Conservation (phyloP, 164 flowering plant genomes). For the Pachysandra terminalis region DNA sequence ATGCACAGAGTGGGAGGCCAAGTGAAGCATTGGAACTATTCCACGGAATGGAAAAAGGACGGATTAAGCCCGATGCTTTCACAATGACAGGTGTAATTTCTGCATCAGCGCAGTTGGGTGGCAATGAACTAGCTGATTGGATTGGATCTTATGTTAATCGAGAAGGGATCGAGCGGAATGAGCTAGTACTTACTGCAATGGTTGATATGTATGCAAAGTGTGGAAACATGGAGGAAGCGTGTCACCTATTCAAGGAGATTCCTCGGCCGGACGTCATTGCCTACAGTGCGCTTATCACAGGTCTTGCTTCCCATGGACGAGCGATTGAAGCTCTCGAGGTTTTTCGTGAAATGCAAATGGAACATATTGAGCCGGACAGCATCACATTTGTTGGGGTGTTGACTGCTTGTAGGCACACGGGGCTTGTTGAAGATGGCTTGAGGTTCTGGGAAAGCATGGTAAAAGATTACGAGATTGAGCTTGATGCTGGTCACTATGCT, state of each 20-base stretch:
- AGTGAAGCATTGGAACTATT: slow-evolving; percentile 10
- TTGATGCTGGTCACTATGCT: slow-evolving; percentile 18
- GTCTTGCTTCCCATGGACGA: slow-evolving; percentile 18
- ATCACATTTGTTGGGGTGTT: slow-evolving; percentile 17
- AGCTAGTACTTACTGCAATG: slow-evolving; percentile 10
- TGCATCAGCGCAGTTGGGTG: slow-evolving; percentile 12
- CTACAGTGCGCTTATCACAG: slow-evolving; percentile 17
- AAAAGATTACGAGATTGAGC: slow-evolving; percentile 10
- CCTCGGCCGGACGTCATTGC: slow-evolving; percentile 7
- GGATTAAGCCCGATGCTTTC: slow-evolving; percentile 12
- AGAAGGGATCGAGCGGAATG: slow-evolving; percentile 14
- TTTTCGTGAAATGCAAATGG: slow-evolving; percentile 8
- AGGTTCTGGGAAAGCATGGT: slow-evolving; percentile 16
- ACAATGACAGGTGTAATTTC: slow-evolving; percentile 11
- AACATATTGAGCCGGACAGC: slow-evolving; percentile 7
- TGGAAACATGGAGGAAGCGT: slow-evolving; percentile 12
- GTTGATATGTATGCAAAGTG: slow-evolving; percentile 18
- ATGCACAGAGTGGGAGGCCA: slow-evolving; percentile 9
- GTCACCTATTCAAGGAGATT: slow-evolving; percentile 12
- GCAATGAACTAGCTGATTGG: slow-evolving; percentile 9
- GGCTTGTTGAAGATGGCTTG: slow-evolving; percentile 19
- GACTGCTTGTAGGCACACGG: slow-evolving; percentile 16
- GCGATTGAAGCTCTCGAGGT: slow-evolving; percentile 3
- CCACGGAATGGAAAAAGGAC: slow-evolving; percentile 1
- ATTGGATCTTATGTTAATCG: slow-evolving; percentile 11